Conservation (phyloP, 495 filamentous ascomycete genomes). For the Neurospora sp. region DNA sequence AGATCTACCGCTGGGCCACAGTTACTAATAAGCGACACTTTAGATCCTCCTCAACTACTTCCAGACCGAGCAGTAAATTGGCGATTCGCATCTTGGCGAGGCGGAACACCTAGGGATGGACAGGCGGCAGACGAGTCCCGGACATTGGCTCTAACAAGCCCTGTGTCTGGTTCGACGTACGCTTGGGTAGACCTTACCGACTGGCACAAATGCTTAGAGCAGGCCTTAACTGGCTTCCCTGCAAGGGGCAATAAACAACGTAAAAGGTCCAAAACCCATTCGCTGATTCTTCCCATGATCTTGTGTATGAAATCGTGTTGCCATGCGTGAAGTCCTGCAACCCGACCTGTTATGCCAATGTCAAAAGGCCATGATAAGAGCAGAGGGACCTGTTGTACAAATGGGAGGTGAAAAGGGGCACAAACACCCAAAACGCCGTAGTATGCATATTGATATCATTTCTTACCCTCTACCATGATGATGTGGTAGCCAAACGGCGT, state of each 20-base stretch:
- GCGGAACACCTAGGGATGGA: background rate
- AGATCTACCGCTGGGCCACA: background rate
- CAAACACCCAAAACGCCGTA: background rate
- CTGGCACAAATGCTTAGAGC: slow-evolving; percentile 24
- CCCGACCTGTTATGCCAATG: background rate
- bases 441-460: background rate
- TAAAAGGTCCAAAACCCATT: background rate
- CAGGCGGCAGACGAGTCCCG: background rate
- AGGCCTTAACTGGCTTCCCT: slow-evolving; percentile 12
- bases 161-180: slow-evolving; percentile 22
- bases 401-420: background rate
- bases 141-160: background rate
- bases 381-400: background rate
- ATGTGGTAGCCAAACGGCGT: slow-evolving; percentile 87
- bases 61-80: slow-evolving; percentile 63
- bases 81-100: background rate
- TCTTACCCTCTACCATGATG: slow-evolving; percentile 61
- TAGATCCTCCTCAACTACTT: slow-evolving; percentile 99
- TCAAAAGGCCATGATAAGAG: background rate
- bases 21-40: background rate
- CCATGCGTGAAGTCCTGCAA: background rate
- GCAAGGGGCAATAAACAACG: slow-evolving; percentile 18
- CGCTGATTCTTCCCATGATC: background rate
- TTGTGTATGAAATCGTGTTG: background rate
- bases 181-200: slow-evolving; percentile 21